phyloP scores from a whole-genome alignment of 2,329 filamentous ascomycete genomes.

The Penicillium sp. region DNA sequence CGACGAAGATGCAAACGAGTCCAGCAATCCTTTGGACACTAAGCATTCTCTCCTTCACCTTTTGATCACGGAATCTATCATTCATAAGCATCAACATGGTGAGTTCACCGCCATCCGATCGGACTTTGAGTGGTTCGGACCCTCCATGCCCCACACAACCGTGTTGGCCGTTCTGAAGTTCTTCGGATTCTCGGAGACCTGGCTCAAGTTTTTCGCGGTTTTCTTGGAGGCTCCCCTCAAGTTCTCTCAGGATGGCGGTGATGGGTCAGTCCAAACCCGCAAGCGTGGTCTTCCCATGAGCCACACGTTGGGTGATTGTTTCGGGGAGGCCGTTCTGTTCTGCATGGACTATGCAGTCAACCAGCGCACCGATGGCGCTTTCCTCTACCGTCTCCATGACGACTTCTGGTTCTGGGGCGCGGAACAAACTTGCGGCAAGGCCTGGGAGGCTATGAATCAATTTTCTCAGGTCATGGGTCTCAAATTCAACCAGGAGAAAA shows the following conservation, averaged over 20 bases:
- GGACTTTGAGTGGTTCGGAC: constrained; percentile 62
- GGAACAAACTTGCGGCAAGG: constrained; percentile 55
- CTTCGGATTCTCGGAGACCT: constrained; percentile 59
- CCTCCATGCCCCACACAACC: constrained; percentile 61
- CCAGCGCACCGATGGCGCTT: constrained; percentile 54
- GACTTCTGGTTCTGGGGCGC: constrained; percentile 70
- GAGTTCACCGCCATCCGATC: constrained; percentile 58
- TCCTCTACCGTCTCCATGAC: constrained; percentile 65
- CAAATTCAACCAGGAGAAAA: constrained; percentile 60
- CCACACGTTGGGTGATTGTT: constrained; percentile 60
- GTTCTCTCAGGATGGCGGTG: constrained; percentile 57
- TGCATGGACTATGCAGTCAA: constrained; percentile 68
- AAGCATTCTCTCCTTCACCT: constrained; percentile 62
- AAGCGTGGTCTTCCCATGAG: constrained; percentile 62
- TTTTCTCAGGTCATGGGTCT: constrained; percentile 61
- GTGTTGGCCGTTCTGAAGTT: constrained; percentile 60
- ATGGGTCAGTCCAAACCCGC: constrained; percentile 48
- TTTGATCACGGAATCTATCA: constrained; percentile 56
- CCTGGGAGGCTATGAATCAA: constrained; percentile 60
- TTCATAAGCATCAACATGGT: constrained; percentile 51
- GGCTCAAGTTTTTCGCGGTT: constrained; percentile 61
- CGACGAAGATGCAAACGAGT: constrained; percentile 41
- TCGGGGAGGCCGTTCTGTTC: constrained; percentile 64
- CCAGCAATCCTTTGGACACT: constrained; percentile 49
- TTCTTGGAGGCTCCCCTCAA: constrained; percentile 63